phyloP scores from a whole-genome alignment of 2,329 filamentous ascomycete species.

The Calonectria ilicicola region DNA sequence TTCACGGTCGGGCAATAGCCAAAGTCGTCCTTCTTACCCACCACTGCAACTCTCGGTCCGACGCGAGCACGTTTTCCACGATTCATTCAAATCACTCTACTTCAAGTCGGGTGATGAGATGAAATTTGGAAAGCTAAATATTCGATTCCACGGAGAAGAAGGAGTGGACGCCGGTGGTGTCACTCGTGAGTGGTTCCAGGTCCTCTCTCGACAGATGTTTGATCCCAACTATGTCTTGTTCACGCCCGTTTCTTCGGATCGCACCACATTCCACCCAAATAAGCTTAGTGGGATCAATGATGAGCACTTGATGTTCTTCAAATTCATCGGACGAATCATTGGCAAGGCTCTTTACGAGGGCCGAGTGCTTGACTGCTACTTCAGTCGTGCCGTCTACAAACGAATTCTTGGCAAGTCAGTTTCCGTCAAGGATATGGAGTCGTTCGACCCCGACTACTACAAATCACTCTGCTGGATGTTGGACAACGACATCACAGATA shows the following conservation, averaged over 20 bases:
- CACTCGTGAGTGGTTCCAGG: conserved; percentile 99
- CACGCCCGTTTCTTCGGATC: conserved; percentile 94
- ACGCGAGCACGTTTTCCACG: conserved; percentile 95
- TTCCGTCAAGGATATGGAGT: conserved; percentile 99
- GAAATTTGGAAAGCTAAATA: conserved; percentile 98
- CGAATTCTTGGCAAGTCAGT: conserved; percentile 94
- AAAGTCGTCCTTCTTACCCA: conserved; percentile 77
- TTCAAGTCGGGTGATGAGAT: conserved; percentile 98
- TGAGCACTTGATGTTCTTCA: conserved; percentile 98
- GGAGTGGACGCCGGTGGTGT: conserved; percentile 98
- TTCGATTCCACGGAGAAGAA: conserved; percentile 96
- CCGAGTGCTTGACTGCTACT: conserved; percentile 96
- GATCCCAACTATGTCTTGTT: conserved; percentile 98
- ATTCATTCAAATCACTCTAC: conserved; percentile 98
- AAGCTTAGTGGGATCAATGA: conserved; percentile 93
- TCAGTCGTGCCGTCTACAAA: conserved; percentile 98
- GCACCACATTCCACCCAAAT: conserved; percentile 98
- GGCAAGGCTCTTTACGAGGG: conserved; percentile 98
- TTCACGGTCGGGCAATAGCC: conserved; percentile 71
- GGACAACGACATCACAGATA: conserved; percentile 97
- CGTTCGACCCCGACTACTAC: conserved; percentile 97
- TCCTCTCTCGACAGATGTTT: conserved; percentile 97
- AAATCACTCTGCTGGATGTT: conserved; percentile 99
- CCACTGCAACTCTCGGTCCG: conserved; percentile 88
- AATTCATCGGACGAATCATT: conserved; percentile 98